Base-by-base conservation (phyloP, 116 monocot species). In the Cymodocea nodosa region DNA sequence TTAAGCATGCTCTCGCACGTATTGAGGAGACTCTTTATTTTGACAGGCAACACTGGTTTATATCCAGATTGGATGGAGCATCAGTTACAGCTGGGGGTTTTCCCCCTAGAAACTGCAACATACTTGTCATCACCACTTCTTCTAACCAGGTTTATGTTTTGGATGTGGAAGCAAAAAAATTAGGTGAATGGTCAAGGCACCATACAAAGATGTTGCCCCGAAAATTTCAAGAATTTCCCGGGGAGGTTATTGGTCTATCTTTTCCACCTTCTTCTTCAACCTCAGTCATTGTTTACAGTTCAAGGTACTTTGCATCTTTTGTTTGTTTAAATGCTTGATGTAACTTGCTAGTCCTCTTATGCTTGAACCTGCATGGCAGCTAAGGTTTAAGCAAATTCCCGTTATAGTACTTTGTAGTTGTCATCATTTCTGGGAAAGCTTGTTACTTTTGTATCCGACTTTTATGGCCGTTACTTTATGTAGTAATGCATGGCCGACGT, bases 161-260 rank as follows among this genome's bases (percentile, higher is more conserved):
- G 74, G 89, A 99, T 71, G 87, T 99, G 24, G 89, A 99, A 75
- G 85, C 81, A 66, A 99, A 89, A 75, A 81, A 87, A 65, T 59
- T 90, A 35, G 83, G 90, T 13, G 87, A 94, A 65, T 94, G 94
- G 94, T 94, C 94, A 25, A 94, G 73, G 64, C 79, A 35, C 2
- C 62, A 93, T 50, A 81, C 75, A 17, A 71, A 52, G 39, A 36
- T 71, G 67, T 55, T 99, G 60, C 99, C 99, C n/a, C 77, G 81
- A 77, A 86, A 83, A 72, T 99, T 92, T 72, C 99, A 81, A 59
- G 99, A 99, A 52, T 92, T 99, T 57, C 99, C 99, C 11, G 99
- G 99, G 22, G 93, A 99, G 65, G 77, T 99, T 59, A 72, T 87
- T 64, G 99, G 93, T 19, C 69, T 99, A 35, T 77, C 89, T 40